Percentiles rank a stretch among this genome's conserved stretches.
Conservation (phyloP, 768 basidiomycete genomes). For the Lentinula raphanica region DNA sequence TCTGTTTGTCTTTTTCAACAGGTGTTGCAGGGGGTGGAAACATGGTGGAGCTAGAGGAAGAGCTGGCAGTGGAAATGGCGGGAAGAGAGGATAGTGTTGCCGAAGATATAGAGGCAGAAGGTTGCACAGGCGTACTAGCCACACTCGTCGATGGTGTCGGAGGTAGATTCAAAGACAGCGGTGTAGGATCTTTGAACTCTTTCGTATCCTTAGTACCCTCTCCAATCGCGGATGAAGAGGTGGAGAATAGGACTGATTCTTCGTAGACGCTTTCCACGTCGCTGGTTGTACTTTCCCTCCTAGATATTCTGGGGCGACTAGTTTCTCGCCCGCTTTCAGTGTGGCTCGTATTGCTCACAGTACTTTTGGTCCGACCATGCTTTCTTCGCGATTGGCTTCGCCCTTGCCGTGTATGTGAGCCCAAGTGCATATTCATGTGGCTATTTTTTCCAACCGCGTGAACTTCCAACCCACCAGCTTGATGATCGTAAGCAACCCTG, state of each 20-base stretch:
- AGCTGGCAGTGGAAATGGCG: slow-evolving; percentile 2
- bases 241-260: slow-evolving; percentile 4
- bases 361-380: slow-evolving; percentile 9
- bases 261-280: slow-evolving; percentile 50
- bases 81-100: slow-evolving; percentile 16
- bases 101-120: slow-evolving; percentile 17
- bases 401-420: neutral
- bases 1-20: slow-evolving; percentile 56
- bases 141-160: slow-evolving; percentile 68
- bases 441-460: slow-evolving; percentile 89
- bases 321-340: slow-evolving; percentile 2
- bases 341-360: slow-evolving; percentile 12
- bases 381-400: slow-evolving; percentile 8
- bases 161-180: slow-evolving; percentile 27
- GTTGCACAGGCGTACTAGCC: slow-evolving; percentile 54
- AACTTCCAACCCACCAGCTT: slow-evolving; percentile 78
- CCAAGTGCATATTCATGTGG: slow-evolving; percentile 36
- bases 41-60: slow-evolving; percentile 30
- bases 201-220: slow-evolving; percentile 37
- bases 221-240: slow-evolving; percentile 36
- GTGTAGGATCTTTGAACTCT: slow-evolving; percentile 16
- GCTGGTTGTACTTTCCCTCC: slow-evolving; percentile 69
- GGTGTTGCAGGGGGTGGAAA: slow-evolving; percentile 55
- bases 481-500: slow-evolving; percentile 41
- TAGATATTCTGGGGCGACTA: slow-evolving; percentile 54